These are phyloP conservation scores for Eimeria necatrix DNA, from an alignment of 169 alveolate genomes.

Conservation along the genomic window DNA sequence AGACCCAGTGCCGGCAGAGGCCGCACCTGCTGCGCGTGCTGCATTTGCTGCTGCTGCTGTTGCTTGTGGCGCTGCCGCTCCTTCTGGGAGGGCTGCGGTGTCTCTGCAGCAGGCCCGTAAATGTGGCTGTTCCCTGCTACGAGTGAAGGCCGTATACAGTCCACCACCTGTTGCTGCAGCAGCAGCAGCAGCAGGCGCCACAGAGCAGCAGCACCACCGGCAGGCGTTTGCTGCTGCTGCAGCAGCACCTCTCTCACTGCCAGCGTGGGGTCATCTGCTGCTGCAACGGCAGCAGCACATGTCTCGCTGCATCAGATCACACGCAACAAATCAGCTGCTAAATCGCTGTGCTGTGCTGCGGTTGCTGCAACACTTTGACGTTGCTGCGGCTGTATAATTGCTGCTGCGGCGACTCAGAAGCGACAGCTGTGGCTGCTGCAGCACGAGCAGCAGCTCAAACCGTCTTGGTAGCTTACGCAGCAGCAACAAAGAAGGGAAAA, in stretches of 20 bases:
- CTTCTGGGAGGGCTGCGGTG: not conserved
- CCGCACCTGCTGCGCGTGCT: not conserved
- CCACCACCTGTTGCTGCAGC: conserved; percentile 38
- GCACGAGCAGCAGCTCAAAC: not conserved
- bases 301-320: conserved; percentile 7
- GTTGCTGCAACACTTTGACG: not conserved
- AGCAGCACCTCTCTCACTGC: conserved; percentile 32
- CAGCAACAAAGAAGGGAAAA: not conserved
- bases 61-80: conserved; percentile 24
- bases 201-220: conserved; percentile 38
- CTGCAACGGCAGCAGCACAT: conserved; percentile 31
- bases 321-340: not conserved
- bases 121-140: not conserved
- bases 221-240: conserved; percentile 47
- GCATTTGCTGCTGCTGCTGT: conserved; percentile 29
- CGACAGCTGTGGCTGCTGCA: not conserved
- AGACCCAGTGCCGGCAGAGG: conserved; percentile 46
- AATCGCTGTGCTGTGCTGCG: not conserved
- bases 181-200: conserved; percentile 48
- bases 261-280: conserved; percentile 1
- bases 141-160: not conserved
- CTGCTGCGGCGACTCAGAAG: not conserved
- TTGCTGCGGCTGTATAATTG: not conserved
- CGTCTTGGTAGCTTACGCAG: not conserved
- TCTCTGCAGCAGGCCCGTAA: conserved; percentile 29